A percentile compares a stretch with the other conserved stretches of the same genome.
Evolutionary conservation across 2,329 filamentous ascomycete genomes (phyloP).

Genomic region (Eurotiales sp.): DNA sequence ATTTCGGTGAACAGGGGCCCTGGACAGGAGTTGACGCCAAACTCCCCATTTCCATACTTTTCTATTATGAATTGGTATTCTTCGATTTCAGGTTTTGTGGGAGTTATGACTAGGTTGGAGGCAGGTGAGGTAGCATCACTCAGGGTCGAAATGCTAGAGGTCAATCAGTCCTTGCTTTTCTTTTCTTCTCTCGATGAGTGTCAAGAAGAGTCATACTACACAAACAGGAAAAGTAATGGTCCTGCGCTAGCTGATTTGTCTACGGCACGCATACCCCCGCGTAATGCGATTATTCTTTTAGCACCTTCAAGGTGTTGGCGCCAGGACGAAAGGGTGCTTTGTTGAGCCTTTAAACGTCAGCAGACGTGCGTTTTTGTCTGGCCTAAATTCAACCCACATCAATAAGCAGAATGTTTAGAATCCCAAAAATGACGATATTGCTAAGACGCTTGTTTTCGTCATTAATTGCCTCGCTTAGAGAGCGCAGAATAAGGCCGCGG

Average conservation of each 20-base stretch:
- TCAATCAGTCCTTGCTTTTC: conserved; percentile 14
- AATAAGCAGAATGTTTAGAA: conserved; percentile 29
- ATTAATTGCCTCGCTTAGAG: conserved; percentile 26
- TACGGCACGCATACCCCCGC: conserved; percentile 29
- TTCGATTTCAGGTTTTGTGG: conserved; percentile 22
- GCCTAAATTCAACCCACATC: conserved; percentile 25
- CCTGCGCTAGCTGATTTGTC: conserved; percentile 18
- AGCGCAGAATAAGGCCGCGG: conserved; percentile 28
- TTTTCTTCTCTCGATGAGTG: not conserved
- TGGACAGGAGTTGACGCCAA: conserved; percentile 29
- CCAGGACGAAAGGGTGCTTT: conserved; percentile 31
- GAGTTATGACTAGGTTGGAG: conserved; percentile 25
- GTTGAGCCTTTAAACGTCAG: conserved; percentile 22
- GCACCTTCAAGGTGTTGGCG: conserved; percentile 34
- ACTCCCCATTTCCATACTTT: conserved; percentile 13
- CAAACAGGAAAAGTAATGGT: conserved; percentile 25
- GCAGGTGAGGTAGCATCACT: conserved; percentile 38
- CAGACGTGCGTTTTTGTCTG: too few species aligned
- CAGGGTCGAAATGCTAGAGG: conserved; percentile 27
- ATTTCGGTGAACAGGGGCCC: conserved; percentile 30
- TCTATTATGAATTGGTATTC: conserved; percentile 25
- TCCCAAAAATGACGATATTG: conserved; percentile 30
- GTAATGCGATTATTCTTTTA: conserved; percentile 28
- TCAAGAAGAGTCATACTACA: conserved; percentile 21
- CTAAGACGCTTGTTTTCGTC: conserved; percentile 17